Base-by-base conservation (phyloP, 768 basidiomycete species). In the Roridomyces roridus region DNA sequence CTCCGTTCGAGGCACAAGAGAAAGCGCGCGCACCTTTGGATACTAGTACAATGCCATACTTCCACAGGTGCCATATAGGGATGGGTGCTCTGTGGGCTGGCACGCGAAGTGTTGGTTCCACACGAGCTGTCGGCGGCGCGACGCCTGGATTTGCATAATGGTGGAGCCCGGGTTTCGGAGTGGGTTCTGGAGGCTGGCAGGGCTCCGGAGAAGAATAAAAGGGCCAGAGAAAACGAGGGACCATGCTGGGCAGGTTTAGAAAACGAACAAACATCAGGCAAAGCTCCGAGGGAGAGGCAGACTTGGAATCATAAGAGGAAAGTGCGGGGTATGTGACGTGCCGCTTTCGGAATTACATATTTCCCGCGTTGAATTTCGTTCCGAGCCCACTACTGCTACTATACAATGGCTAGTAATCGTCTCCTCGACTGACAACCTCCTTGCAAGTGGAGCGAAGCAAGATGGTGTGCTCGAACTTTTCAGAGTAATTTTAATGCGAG, bases 361-460 rank as follows among this genome's bases (percentile, higher is more conserved):
- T n/a, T n/a, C n/a, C n/a, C n/a, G n/a, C n/a, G n/a, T n/a, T n/a
- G n/a, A n/a, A n/a, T n/a, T n/a, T n/a, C n/a, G n/a, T n/a, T n/a
- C n/a, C n/a, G n/a, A n/a, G n/a, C n/a, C n/a, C n/a, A n/a, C n/a
- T n/a, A n/a, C n/a, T n/a, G n/a, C n/a, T n/a, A n/a, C n/a, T n/a
- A n/a, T n/a, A n/a, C n/a, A n/a, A 21, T 28, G 11, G 6, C 17
- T 47, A 56, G 72, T 91, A 94, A 72, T 94, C 92, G 57, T 90
- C 86, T 23, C 92, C 92, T 62, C 92, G 82, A 73, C 88, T 92
- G 37, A 94, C 88, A 3, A 93, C 84, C 69, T 94, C 91, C 66
- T 93, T 93, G 54, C 85, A 84, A 17, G 92, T 94, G 42, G 92
- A 92, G 47, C 92, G 88, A 46, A 94, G 76, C 25, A 94, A 68